phyloP scores from a whole-genome alignment of 129 eudicot genomes.

The Pseudognaphalium luteoalbum region DNA sequence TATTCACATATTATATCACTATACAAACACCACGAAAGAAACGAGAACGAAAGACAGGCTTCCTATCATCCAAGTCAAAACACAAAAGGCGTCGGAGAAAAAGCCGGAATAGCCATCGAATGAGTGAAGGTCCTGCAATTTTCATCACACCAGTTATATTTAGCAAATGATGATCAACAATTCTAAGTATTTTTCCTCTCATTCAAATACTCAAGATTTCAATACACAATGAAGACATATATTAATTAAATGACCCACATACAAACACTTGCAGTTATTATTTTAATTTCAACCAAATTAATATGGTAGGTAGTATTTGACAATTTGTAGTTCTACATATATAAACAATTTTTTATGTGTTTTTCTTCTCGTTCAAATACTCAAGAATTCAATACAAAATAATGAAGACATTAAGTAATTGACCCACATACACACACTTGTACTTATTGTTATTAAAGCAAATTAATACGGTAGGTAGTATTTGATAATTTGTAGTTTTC shows the following conservation, averaged over 20 bases:
- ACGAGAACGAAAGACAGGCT: not conserved
- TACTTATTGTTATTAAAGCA: too few relatives aligned
- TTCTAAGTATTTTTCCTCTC: not conserved
- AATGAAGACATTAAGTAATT: not conserved
- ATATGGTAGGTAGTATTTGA: too few relatives aligned
- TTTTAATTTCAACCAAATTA: too few relatives aligned
- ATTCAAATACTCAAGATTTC: too few relatives aligned
- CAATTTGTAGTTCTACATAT: not conserved
- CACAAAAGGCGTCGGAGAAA: slow-evolving; percentile 42
- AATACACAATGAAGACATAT: not conserved
- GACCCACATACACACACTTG: not conserved
- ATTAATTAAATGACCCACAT: not conserved
- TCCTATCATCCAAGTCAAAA: slow-evolving; percentile 13
- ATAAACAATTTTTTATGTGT: not conserved
- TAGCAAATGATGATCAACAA: too few relatives aligned
- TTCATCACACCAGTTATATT: too few relatives aligned
- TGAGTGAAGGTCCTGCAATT: slow-evolving; percentile 36
- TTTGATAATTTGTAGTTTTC: not conserved
- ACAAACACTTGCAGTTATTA: not conserved
- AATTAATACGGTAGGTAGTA: too few relatives aligned
- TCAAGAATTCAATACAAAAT: not conserved
- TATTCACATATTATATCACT: slow-evolving; percentile 18
- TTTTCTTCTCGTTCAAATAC: too few relatives aligned
- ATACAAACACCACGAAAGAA: slow-evolving; percentile 9
- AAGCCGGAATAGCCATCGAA: slow-evolving; percentile 38